These are phyloP conservation scores for Euclidium syriacum DNA, from an alignment of 345 rosid genomes.

Conservation along the genomic window DNA sequence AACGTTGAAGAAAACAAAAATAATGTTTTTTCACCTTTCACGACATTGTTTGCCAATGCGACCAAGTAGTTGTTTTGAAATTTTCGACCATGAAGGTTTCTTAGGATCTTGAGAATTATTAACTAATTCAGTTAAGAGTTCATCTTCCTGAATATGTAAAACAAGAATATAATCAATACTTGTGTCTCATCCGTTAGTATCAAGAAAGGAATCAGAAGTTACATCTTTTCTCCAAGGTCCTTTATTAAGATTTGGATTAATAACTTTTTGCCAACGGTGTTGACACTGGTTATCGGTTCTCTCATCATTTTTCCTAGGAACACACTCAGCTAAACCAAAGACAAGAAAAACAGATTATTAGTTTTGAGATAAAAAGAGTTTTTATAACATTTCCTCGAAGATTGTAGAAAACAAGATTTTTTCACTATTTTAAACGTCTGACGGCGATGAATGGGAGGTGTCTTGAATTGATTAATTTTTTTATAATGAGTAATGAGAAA, in stretches of 20 bases:
- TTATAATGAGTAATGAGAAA: constrained; percentile 1
- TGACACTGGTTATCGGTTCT: constrained; percentile 4
- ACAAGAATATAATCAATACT: neutral
- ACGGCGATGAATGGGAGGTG: no score
- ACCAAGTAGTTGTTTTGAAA: constrained; percentile 52
- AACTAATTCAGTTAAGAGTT: neutral
- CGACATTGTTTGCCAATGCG: constrained; percentile 82
- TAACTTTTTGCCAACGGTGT: constrained; percentile 20
- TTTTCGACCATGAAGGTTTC: constrained; percentile 45
- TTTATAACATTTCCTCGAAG: no score
- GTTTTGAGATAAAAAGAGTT: neutral
- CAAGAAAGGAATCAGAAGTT: neutral
- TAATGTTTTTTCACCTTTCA: constrained; percentile 39
- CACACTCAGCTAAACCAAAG: neutral
- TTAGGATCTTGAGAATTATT: neutral
- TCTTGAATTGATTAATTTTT: constrained; percentile 10
- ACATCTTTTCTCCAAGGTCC: constrained; percentile 17
- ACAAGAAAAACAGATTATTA: neutral
- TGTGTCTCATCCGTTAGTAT: neutral
- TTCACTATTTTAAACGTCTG: no score
- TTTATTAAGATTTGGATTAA: constrained; percentile 14
- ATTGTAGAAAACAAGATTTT: no score
- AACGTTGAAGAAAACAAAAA: neutral
- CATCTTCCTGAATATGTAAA: constrained; percentile 13
- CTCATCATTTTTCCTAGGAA: neutral